Evolutionary conservation across 2,329 filamentous ascomycete species (phyloP).

Genomic region (Parascedosporium putredinis): DNA sequence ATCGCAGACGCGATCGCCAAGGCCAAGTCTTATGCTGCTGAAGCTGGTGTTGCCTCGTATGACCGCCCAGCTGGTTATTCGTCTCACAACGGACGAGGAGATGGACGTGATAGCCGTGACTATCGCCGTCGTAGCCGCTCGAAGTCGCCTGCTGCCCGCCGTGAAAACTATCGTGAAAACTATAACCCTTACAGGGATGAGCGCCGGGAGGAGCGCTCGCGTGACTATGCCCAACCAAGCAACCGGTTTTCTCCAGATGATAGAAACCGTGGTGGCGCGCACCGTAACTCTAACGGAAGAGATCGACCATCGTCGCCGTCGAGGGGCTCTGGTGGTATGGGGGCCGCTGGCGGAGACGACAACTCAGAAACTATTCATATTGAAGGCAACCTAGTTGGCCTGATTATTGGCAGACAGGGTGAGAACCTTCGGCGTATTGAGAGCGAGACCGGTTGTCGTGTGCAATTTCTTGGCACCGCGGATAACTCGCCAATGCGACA

Average conservation of each 20-base stretch:
- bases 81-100: constrained; percentile 19
- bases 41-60: constrained; percentile 61
- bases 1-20: constrained; percentile 78
- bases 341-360: constrained; percentile 52
- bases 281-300: constrained; percentile 36
- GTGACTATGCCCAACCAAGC: constrained; percentile 30
- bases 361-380: constrained; percentile 76
- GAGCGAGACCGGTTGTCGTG: constrained; percentile 67
- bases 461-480: constrained; percentile 75
- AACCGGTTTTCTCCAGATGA: constrained; percentile 50
- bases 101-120: constrained; percentile 29
- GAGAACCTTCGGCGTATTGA: constrained; percentile 84
- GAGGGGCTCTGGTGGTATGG: too few relatives aligned
- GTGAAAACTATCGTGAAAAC: constrained; percentile 63
- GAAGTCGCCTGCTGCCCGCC: constrained; percentile 57
- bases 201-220: constrained; percentile 57
- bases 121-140: constrained; percentile 47
- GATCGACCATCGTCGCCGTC: constrained; percentile 51
- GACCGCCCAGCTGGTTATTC: constrained; percentile 42
- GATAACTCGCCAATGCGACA: constrained; percentile 62
- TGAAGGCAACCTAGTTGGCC: constrained; percentile 74
- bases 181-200: constrained; percentile 81
- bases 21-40: constrained; percentile 69
- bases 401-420: constrained; percentile 84
- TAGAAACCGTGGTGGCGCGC: constrained; percentile 36